phyloP scores from a whole-genome alignment of 2,329 filamentous ascomycete genomes.

The Alternaria triticina region DNA sequence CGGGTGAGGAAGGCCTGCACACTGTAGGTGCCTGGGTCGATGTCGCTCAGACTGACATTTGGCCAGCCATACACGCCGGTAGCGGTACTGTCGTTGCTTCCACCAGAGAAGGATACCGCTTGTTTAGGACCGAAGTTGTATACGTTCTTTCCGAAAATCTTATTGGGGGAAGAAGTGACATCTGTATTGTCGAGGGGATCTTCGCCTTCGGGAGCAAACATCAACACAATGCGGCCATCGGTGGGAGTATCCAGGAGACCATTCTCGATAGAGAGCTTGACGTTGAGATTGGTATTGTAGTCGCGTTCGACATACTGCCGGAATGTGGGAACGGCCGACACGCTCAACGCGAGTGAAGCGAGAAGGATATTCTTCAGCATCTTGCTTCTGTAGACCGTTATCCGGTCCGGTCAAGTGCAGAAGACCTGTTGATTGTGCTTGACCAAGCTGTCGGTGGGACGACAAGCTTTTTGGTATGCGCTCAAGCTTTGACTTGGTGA shows the following conservation, averaged over 20 bases:
- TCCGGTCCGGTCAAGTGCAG: not conserved
- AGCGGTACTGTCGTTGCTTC: slow-evolving; percentile 29
- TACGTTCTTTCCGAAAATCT: slow-evolving; percentile 49
- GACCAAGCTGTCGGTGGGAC: not conserved
- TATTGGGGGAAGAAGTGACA: slow-evolving; percentile 42
- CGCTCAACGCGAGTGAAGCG: slow-evolving; percentile 1
- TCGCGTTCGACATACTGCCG: not conserved
- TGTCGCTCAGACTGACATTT: slow-evolving; percentile 38
- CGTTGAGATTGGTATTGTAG: slow-evolving; percentile 2
- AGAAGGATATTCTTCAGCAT: slow-evolving; percentile 7
- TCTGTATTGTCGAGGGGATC: slow-evolving; percentile 48
- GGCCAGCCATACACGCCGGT: slow-evolving; percentile 45
- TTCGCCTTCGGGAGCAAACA: slow-evolving; percentile 44
- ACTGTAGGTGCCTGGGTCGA: slow-evolving; percentile 41
- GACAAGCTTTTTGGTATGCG: slow-evolving; percentile 4
- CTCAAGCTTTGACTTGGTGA: slow-evolving; percentile 2
- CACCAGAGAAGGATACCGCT: slow-evolving; percentile 35
- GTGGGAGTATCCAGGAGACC: slow-evolving; percentile 35
- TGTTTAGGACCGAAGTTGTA: slow-evolving; percentile 28
- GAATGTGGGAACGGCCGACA: not conserved
- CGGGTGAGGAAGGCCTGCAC: slow-evolving; percentile 46
- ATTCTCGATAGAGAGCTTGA: slow-evolving; percentile 36
- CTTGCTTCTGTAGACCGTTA: not conserved
- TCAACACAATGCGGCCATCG: slow-evolving; percentile 41
- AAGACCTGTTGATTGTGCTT: not conserved